A percentile compares a stretch with the other conserved stretches of the same genome.
These are phyloP conservation scores for Trichomonascus vanleenenianus DNA, from an alignment of 805 yeast species.

Conservation along the genomic window DNA sequence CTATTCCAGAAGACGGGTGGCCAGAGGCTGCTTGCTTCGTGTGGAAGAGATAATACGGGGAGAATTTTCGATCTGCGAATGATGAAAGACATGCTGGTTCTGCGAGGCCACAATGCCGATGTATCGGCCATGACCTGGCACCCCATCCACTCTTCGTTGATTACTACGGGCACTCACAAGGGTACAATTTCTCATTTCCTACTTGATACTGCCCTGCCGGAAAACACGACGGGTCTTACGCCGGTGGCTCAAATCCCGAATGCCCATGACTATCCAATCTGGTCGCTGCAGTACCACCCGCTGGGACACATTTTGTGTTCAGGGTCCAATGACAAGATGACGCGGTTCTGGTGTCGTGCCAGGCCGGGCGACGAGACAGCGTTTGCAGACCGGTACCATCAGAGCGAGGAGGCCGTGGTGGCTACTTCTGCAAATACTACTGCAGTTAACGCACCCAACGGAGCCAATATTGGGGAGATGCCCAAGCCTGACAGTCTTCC, in stretches of 20 bases:
- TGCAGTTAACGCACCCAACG: neutral
- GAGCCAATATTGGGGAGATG: conserved; percentile 2
- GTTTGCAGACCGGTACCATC: conserved; percentile 74
- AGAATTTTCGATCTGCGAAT: conserved; percentile 81
- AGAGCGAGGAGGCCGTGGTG: conserved; percentile 36
- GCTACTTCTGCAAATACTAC: neutral
- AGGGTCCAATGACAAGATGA: conserved; percentile 89
- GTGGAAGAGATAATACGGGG: conserved; percentile 82
- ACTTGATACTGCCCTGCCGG: conserved; percentile 37
- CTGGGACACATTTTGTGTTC: conserved; percentile 85
- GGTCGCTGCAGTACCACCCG: conserved; percentile 88
- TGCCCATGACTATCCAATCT: conserved; percentile 92
- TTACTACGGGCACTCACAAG: conserved; percentile 82
- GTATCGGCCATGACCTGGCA: conserved; percentile 87
- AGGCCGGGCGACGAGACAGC: conserved; percentile 83
- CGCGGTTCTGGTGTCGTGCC: conserved; percentile 90
- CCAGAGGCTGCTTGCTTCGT: conserved; percentile 65
- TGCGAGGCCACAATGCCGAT: conserved; percentile 78
- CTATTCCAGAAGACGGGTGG: conserved; percentile 81
- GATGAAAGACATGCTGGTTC: conserved; percentile 66
- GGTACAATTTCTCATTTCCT: conserved; percentile 78
- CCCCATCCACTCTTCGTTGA: conserved; percentile 71
- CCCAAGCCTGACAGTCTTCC: neutral
- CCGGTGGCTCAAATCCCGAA: conserved; percentile 53
- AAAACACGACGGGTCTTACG: conserved; percentile 24